Evolutionary conservation across 2,329 filamentous ascomycete species (phyloP), one percentile per base, ranked within the genome.

Genomic region (Trichoderma endophyticum): DNA sequence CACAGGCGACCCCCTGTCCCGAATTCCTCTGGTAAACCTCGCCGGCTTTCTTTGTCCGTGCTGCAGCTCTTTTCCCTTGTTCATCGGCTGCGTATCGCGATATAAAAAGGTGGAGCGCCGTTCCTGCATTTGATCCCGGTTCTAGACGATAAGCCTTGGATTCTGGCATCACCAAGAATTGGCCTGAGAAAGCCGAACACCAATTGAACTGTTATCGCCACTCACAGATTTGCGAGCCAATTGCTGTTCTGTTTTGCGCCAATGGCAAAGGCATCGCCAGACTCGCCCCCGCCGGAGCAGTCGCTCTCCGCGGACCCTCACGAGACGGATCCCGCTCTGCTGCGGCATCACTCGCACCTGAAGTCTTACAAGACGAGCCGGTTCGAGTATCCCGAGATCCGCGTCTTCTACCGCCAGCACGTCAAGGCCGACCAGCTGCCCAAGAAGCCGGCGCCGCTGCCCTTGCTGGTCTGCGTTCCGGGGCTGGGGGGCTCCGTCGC

Each of bases 401-500:
- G 95, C 71, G 90, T 95, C 57, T 98, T 98, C 81, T 95, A 92
- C 82, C 89, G 92, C 71, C 89, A 89, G 70, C 96, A 98, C 81
- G 88, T 90, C 24, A 94, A 98, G 78, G 90, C 91, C n/a, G 88
- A 91, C 73, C 93, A 96, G 80, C 86, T 98, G 4, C 94, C 93
- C 3, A 87, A 85, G 56, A 86, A 90, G 73, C 93, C 93, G 1
- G 86, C 88, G 0, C 91, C 93, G 0, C 83, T 98, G 12, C 96
- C 96, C 1, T 83, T 99, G 11, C 84, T 98, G 4, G 94, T 98
- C 57, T 97, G 97, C 79, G 86, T 98, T 71, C 96, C 98, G 78
- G 96, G 96, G 1, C 86, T 98, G 11, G 96, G 95, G n/a, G 96
- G 96, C 63, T 97, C 93, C 0, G 88, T 94, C 28, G 92, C 94